phyloP scores from a whole-genome alignment of 2,329 filamentous ascomycete genomes.

The Aureobasidium uvarum region DNA sequence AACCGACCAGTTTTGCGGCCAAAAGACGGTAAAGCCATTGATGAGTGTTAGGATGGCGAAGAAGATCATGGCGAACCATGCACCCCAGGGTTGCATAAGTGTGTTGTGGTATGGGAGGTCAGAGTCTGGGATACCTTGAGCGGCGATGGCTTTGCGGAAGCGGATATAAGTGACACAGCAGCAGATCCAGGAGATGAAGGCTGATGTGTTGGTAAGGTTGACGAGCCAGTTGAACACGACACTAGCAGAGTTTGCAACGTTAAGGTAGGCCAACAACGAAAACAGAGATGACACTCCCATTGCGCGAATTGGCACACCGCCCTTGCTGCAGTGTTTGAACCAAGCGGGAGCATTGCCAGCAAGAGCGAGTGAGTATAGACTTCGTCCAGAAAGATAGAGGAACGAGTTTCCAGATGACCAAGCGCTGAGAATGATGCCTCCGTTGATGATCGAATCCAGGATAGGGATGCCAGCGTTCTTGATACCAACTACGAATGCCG shows the following conservation, averaged over 20 bases:
- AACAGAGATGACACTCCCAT: conserved; percentile 48
- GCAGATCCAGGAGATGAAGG: conserved; percentile 56
- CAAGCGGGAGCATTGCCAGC: conserved; percentile 62
- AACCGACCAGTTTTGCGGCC: conserved; percentile 61
- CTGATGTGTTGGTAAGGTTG: conserved; percentile 62
- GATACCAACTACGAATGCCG: conserved; percentile 52
- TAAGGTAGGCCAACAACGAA: conserved; percentile 51
- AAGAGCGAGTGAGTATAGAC: conserved; percentile 55
- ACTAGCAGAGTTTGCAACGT: conserved; percentile 45
- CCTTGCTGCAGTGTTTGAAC: conserved; percentile 60
- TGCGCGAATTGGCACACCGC: conserved; percentile 56
- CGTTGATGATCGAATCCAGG: conserved; percentile 66
- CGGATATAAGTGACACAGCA: conserved; percentile 58
- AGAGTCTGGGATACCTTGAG: conserved; percentile 51
- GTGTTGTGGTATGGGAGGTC: conserved; percentile 56
- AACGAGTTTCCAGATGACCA: conserved; percentile 55
- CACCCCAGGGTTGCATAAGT: conserved; percentile 61
- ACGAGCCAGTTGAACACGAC: conserved; percentile 66
- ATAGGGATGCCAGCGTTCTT: conserved; percentile 52
- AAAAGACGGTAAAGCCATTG: conserved; percentile 75
- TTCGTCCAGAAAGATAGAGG: conserved; percentile 52
- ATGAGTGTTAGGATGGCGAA: conserved; percentile 65
- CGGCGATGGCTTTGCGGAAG: conserved; percentile 58
- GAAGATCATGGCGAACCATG: conserved; percentile 58
- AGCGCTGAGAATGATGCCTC: conserved; percentile 63